Evolutionary conservation across 2,329 filamentous ascomycete species (phyloP).

Genomic region (Aspergillus alliaceus): DNA sequence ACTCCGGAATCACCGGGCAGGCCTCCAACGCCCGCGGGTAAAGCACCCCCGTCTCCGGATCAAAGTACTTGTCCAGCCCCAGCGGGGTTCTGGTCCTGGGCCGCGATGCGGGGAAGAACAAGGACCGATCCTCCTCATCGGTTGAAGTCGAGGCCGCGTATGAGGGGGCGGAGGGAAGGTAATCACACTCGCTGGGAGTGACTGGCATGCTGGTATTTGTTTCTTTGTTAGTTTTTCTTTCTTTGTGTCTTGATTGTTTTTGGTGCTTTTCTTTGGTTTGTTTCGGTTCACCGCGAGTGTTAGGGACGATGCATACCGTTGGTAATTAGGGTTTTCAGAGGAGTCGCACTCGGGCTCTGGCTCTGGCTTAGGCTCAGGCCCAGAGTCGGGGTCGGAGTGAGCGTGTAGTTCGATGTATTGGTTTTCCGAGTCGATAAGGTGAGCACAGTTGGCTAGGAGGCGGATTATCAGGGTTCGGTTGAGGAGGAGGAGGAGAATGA

Average conservation of each 20-base stretch:
- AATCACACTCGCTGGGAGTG: neutral
- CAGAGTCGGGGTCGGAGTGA: neutral
- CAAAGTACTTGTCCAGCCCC: slow-evolving; percentile 20
- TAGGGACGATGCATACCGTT: too few species aligned
- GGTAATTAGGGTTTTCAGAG: too few species aligned
- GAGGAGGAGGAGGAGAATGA: slow-evolving; percentile 12
- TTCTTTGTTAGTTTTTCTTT: neutral
- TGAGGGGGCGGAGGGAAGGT: neutral
- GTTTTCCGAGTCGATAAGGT: neutral
- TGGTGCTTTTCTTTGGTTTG: too few species aligned
- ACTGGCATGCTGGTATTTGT: neutral
- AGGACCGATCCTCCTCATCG: neutral
- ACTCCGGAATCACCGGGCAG: slow-evolving; percentile 3
- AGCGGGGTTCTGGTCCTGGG: slow-evolving; percentile 3
- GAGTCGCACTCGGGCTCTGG: neutral
- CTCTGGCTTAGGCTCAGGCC: neutral
- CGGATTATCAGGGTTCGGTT: slow-evolving; percentile 1
- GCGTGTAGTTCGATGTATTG: neutral
- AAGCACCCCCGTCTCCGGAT: slow-evolving; percentile 17
- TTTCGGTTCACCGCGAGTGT: too few species aligned
- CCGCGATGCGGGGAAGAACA: neutral
- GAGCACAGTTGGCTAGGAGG: neutral
- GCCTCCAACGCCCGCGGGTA: slow-evolving; percentile 11
- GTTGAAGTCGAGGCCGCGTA: neutral
- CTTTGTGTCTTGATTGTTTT: too few species aligned